Percentiles rank a stretch among this genome's conserved stretches.
These are phyloP conservation scores for Russula dissimulans DNA, from an alignment of 768 basidiomycete species.

Conservation along the genomic window DNA sequence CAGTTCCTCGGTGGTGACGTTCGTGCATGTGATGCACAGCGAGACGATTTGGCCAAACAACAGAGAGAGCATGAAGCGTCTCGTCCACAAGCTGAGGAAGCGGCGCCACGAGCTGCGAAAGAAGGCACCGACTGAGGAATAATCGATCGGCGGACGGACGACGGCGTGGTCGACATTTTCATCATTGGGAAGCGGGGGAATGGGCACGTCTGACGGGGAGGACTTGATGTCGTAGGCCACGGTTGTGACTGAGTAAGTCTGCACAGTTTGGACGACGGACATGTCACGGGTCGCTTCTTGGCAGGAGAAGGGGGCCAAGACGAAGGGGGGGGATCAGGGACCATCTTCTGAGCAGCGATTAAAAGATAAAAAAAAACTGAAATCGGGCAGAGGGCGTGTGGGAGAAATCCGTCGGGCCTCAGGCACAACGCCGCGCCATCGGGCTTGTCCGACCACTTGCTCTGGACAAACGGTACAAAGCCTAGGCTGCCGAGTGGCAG, in stretches of 20 bases:
- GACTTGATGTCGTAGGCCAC: not conserved
- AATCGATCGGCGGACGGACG: slow-evolving; percentile 54
- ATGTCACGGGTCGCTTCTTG: not conserved
- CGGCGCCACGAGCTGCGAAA: slow-evolving; percentile 43
- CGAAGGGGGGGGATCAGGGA: not conserved
- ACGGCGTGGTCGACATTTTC: not conserved
- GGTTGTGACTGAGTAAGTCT: not conserved
- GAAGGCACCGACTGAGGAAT: slow-evolving; percentile 50
- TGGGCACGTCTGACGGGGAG: not conserved
- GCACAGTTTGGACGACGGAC: not conserved
- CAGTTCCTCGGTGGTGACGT: slow-evolving; percentile 76
- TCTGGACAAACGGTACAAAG: too few species aligned
- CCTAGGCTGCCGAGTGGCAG: too few species aligned
- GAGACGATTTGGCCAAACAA: slow-evolving; percentile 78
- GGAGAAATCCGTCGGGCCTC: not conserved
- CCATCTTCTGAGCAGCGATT: not conserved
- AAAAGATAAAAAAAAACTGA: not conserved
- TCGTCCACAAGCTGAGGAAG: slow-evolving; percentile 72
- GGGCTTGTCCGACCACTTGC: too few species aligned
- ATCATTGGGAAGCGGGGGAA: not conserved
- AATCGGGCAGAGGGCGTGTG: not conserved
- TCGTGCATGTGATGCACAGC: slow-evolving; percentile 83
- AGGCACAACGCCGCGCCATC: not conserved
- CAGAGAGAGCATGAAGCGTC: slow-evolving; percentile 57
- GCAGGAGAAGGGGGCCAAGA: not conserved